These are phyloP conservation scores for Neofusicoccum parvum DNA, from an alignment of 2,329 filamentous ascomycete genomes.

Conservation along the genomic window DNA sequence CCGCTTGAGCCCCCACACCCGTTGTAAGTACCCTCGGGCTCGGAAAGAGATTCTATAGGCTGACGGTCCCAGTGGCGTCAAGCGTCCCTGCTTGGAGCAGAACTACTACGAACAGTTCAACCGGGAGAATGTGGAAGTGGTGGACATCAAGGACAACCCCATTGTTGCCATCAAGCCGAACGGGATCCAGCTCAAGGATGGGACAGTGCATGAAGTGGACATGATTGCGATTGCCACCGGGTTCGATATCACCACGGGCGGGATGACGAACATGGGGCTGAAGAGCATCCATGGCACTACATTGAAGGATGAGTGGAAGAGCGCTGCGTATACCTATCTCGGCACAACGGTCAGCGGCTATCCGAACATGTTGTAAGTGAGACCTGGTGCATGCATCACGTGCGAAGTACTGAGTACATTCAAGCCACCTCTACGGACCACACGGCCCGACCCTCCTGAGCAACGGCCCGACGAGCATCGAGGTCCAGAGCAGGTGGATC, in stretches of 20 bases:
- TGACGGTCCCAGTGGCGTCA: constrained; percentile 36
- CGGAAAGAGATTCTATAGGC: too few species aligned
- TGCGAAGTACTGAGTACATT: not conserved
- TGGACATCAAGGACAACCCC: constrained; percentile 46
- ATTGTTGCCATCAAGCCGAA: constrained; percentile 37
- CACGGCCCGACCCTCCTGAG: constrained; percentile 47
- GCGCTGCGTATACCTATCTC: constrained; percentile 44
- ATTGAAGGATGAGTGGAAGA: constrained; percentile 44
- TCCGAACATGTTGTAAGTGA: constrained; percentile 39
- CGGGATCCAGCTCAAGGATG: constrained; percentile 33
- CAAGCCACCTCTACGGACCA: constrained; percentile 39
- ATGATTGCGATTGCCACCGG: constrained; percentile 37
- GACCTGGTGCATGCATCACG: not conserved
- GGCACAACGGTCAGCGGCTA: constrained; percentile 45
- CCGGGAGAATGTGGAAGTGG: constrained; percentile 45
- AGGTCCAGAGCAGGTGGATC: constrained; percentile 44
- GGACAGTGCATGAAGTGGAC: constrained; percentile 36
- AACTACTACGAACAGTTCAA: constrained; percentile 51
- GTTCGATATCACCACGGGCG: constrained; percentile 42
- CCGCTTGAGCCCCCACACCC: constrained; percentile 48
- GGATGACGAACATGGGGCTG: constrained; percentile 45
- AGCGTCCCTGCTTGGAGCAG: constrained; percentile 50
- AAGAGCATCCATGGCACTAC: constrained; percentile 39
- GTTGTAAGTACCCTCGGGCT: constrained; percentile 27
- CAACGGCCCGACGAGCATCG: constrained; percentile 47